Conservation (phyloP, 345 rosid species). For the Lepidium didymum region DNA sequence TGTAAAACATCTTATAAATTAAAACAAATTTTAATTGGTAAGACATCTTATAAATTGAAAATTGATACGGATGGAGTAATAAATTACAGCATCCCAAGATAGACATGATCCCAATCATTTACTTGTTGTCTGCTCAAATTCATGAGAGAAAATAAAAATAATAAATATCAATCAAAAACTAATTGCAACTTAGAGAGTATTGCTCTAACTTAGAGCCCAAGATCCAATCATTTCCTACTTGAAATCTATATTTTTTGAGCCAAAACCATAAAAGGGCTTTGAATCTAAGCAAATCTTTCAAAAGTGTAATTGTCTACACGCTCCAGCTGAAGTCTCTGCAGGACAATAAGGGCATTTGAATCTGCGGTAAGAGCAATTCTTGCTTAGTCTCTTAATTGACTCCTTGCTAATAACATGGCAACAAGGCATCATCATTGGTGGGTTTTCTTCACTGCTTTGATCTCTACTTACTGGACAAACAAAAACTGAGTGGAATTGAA, state of each 20-base stretch:
- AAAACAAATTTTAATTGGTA: too few relatives aligned
- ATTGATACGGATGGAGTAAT: too few relatives aligned
- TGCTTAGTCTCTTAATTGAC: constrained; percentile 48
- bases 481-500: constrained; percentile 58
- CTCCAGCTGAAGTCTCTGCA: constrained; percentile 32
- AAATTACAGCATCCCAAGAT: background rate
- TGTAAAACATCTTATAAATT: too few relatives aligned
- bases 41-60: too few relatives aligned
- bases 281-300: constrained; percentile 2
- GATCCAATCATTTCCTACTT: too few relatives aligned
- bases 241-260: background rate
- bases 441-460: constrained; percentile 54
- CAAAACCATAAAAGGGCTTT: background rate
- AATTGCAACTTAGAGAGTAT: background rate
- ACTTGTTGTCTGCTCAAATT: background rate
- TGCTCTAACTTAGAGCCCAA: background rate
- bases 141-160: background rate
- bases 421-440: constrained; percentile 67
- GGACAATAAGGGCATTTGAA: constrained; percentile 71
- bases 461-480: constrained; percentile 74
- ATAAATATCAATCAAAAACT: background rate
- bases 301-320: constrained; percentile 46
- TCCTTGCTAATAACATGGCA: constrained; percentile 63
- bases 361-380: constrained; percentile 29
- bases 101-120: background rate